Evolutionary conservation across 2,329 filamentous ascomycete species (phyloP).

Genomic region (Orbilia javanica): DNA sequence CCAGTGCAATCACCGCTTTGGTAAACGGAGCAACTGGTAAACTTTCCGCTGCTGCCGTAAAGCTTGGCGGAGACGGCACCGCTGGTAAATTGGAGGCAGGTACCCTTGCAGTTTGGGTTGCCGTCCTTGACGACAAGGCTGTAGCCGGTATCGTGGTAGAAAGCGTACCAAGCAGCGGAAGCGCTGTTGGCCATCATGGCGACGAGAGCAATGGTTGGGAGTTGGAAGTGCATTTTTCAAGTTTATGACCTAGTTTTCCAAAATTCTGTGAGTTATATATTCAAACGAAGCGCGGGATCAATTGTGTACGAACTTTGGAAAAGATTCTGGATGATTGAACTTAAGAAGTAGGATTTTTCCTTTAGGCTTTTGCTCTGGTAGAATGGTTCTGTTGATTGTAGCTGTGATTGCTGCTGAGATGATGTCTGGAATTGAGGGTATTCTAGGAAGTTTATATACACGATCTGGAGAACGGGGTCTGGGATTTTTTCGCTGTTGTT

Average conservation of each 20-base stretch:
- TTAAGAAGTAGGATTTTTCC: not conserved
- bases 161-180: constrained; percentile 34
- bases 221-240: constrained; percentile 35
- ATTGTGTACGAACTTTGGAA: not conserved
- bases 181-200: constrained; percentile 33
- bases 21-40: constrained; percentile 45
- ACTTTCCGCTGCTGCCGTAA: constrained; percentile 40
- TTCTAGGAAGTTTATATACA: not conserved
- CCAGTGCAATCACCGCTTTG: constrained; percentile 17
- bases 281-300: too few relatives aligned
- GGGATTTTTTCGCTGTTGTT: not conserved
- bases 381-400: not conserved
- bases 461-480: not conserved
- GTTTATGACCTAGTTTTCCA: not conserved
- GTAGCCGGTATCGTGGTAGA: constrained; percentile 33
- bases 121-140: constrained; percentile 43
- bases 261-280: not conserved
- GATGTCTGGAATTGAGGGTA: not conserved
- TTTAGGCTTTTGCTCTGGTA: not conserved
- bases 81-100: constrained; percentile 33
- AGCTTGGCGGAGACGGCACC: constrained; percentile 23
- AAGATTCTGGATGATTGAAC: not conserved
- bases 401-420: not conserved
- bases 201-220: constrained; percentile 28
- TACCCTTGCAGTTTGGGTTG: constrained; percentile 30